Evolutionary conservation across 192 early-diverging fungal species (phyloP), one percentile per base, ranked within the genome.

Genomic region (Mortierella claussenii): DNA sequence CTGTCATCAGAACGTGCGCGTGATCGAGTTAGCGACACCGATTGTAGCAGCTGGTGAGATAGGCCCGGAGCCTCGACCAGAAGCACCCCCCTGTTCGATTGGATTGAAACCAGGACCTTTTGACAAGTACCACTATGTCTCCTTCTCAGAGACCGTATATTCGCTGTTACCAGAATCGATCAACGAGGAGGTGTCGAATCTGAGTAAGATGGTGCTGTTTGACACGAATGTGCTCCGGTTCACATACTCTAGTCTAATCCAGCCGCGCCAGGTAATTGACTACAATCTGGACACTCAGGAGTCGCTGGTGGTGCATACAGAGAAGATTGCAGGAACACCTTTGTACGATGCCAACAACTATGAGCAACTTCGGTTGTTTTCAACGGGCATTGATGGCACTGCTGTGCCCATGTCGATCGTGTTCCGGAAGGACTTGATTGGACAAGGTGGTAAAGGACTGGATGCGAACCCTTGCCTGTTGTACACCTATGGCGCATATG

Each of bases 401-500:
- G 32, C 65, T 30, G 78, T 93, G 36, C 91, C 91, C 0, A 82
- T 93, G 56, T 90, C 91, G 6, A 66, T 92, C 45, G 83, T 92
- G 9, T 85, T 83, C 57, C 53, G 83, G 15, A 55, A 80, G 71
- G 48, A 82, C 79, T 50, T 67, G 66, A 27, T 70, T 74, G 27
- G 34, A 26, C 23, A 55, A 63, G 68, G 67, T 60, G 70, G 55
- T 40, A 50, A 60, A 28, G 65, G 65, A 20, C 15, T 48, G 17
- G 69, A 71, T 45, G 83, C 82, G 24, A 87, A 87, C 48, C 85
- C 85, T 10, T 67, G 84, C n/a, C 59, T 95, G 40, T 59, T 94
- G 31, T 88, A 91, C 15, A 88, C 88, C 0, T 95, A 95, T 64
- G 94, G 92, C 20, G 90, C 94, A 9, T 95, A 95, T 68, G 94